Conservation (phyloP, 768 basidiomycete genomes). For the Tulasnella sp. region DNA sequence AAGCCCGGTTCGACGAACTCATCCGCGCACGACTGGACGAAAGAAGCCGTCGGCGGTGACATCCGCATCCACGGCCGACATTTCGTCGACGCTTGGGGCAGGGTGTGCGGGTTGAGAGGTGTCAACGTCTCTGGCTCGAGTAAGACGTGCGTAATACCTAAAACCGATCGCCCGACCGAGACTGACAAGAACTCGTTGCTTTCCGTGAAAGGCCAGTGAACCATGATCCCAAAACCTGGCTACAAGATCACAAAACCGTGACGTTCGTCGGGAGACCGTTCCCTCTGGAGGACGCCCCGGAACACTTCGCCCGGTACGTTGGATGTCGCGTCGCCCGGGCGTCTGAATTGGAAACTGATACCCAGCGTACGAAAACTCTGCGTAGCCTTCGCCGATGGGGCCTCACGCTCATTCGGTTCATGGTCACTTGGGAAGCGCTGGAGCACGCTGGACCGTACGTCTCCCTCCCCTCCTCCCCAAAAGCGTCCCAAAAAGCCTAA, state of each 20-base stretch:
- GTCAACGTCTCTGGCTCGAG: slow-evolving; percentile 75
- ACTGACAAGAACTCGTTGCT: not conserved
- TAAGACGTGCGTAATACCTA: slow-evolving; percentile 51
- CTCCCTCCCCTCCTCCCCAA: not conserved
- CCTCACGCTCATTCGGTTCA: slow-evolving; percentile 75
- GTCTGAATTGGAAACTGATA: not conserved
- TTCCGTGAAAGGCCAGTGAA: slow-evolving; percentile 46
- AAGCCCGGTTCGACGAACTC: not conserved
- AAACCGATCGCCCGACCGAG: not conserved
- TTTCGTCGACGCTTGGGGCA: slow-evolving; percentile 68
- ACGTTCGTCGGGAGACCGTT: slow-evolving; percentile 90
- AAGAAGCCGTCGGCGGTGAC: slow-evolving; percentile 39
- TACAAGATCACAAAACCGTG: slow-evolving; percentile 47
- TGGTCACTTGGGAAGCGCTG: slow-evolving; percentile 94
- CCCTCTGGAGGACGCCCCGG: slow-evolving; percentile 75
- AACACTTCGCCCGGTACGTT: slow-evolving; percentile 53
- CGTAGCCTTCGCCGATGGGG: slow-evolving; percentile 66
- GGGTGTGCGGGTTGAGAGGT: slow-evolving; percentile 71
- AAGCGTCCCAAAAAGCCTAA: not conserved
- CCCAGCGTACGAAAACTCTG: not conserved
- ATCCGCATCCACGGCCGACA: slow-evolving; percentile 59
- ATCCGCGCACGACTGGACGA: slow-evolving; percentile 69
- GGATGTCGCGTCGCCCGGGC: not conserved
- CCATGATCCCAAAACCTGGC: slow-evolving; percentile 57
- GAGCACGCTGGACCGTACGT: slow-evolving; percentile 89